Conservation (phyloP, 2,329 filamentous ascomycete species). For the Aspergillus piperis region DNA sequence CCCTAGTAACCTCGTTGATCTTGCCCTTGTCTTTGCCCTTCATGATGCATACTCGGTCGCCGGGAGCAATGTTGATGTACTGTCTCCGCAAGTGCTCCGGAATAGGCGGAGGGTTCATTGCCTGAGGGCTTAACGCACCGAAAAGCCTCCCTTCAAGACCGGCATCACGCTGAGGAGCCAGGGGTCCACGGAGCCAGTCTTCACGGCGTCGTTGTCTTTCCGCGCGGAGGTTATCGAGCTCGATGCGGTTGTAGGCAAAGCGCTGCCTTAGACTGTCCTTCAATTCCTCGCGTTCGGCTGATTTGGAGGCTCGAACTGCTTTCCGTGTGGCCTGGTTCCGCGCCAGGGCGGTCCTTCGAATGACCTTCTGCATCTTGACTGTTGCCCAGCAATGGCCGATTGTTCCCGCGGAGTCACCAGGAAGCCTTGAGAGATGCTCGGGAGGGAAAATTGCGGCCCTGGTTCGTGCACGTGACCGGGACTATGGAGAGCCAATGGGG, state of each 20-base stretch:
- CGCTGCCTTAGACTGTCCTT: slow-evolving; percentile 31
- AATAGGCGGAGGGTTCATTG: slow-evolving; percentile 42
- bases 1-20: slow-evolving; percentile 69
- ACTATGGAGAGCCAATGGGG: slow-evolving; percentile 3
- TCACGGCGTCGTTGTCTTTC: slow-evolving; percentile 65
- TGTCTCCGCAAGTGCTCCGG: slow-evolving; percentile 41
- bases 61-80: slow-evolving; percentile 63
- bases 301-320: slow-evolving; percentile 46
- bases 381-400: slow-evolving; percentile 35
- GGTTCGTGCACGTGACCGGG: slow-evolving; percentile 17
- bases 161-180: slow-evolving; percentile 75
- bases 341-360: slow-evolving; percentile 66
- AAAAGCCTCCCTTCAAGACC: slow-evolving; percentile 60
- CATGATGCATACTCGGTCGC: slow-evolving; percentile 80
- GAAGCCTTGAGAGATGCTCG: slow-evolving; percentile 2
- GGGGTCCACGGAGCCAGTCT: slow-evolving; percentile 74
- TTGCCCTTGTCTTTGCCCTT: slow-evolving; percentile 78
- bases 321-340: slow-evolving; percentile 61
- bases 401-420: slow-evolving; percentile 8
- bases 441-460: slow-evolving; percentile 28
- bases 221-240: slow-evolving; percentile 43
- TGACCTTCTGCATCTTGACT: slow-evolving; percentile 67
- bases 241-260: slow-evolving; percentile 35
- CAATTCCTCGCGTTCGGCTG: slow-evolving; percentile 42
- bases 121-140: slow-evolving; percentile 54